Evolutionary conservation across 257 asterid species (phyloP), one percentile per base, ranked within the genome.

Genomic region (Misopates orontium): DNA sequence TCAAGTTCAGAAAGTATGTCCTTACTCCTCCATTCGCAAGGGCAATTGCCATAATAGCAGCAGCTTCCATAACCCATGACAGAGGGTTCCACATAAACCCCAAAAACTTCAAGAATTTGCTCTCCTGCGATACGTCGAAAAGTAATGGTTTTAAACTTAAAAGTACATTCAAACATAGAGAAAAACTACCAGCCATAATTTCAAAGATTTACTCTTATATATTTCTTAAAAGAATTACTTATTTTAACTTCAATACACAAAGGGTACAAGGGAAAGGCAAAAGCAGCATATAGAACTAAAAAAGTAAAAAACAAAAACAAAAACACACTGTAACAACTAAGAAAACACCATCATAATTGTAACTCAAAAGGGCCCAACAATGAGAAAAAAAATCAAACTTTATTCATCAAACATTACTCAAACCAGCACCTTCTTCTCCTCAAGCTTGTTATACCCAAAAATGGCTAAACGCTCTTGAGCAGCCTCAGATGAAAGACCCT

Each of bases 41-140:
- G 51, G 97, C 98, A 74, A 93, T 93, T 10, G 98, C 97, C 98
- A 93, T 93, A 66, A 93, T 83, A 15, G 98, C 98, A 42, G 98
- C 98, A 77, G 97, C 97, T 81, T 93, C 98, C 98, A 93, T 93
- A 62, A 93, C 98, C 98, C 98, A 93, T 60, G 98, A 93, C 17
- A 93, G 95, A 67, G 98, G 98, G 67, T 93, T 93, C 98, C 98
- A 93, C 98, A 93, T 93, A 81, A 93, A 93, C 70, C 98, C 98
- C 80, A 89, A 68, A 73, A 89, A 93, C 77, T 93, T 93, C 51
- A 93, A 74, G 32, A 93, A 45, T 75, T 93, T 93, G 82, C 96
- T 93, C 78, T 93, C 98, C 98, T 93, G 82, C 72, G 14, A 64
- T 74, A 60, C 19, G 10, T 12, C 49, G 20, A 44, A 74, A 55